These are phyloP conservation scores for Coemansia sp. DNA, from an alignment of 192 early-diverging fungal genomes.

Conservation along the genomic window DNA sequence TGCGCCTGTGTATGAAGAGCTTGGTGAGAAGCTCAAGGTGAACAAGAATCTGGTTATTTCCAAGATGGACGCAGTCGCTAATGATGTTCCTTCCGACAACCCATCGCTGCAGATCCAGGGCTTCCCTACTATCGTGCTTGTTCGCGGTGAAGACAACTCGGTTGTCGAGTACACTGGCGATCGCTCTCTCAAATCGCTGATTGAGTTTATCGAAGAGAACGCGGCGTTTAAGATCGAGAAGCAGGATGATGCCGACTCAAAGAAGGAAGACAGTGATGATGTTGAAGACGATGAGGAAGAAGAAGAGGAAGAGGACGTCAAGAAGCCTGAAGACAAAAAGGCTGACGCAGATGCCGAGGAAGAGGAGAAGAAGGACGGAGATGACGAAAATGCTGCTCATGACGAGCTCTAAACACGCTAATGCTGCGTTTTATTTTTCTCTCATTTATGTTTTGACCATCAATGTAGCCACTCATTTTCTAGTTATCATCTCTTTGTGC, in stretches of 20 bases:
- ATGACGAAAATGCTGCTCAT: constrained; percentile 13
- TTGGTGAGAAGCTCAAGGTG: constrained; percentile 64
- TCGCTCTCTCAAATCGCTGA: constrained; percentile 74
- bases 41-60: constrained; percentile 72
- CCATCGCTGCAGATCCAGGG: constrained; percentile 76
- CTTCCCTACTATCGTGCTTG: constrained; percentile 94
- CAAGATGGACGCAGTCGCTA: constrained; percentile 95
- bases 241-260: constrained; percentile 34
- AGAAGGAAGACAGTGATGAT: constrained; percentile 33
- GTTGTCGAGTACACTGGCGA: constrained; percentile 83
- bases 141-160: constrained; percentile 81
- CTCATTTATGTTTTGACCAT: not conserved
- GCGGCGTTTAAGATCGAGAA: constrained; percentile 59
- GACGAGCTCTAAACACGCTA: constrained; percentile 22
- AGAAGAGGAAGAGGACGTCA: constrained; percentile 25
- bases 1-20: constrained; percentile 75
- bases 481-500: not conserved
- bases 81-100: constrained; percentile 78
- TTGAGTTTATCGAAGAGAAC: constrained; percentile 79
- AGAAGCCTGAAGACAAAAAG: constrained; percentile 32
- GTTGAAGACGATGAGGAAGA: constrained; percentile 28
- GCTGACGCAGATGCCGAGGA: constrained; percentile 13
- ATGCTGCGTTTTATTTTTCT: not conserved
- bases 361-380: constrained; percentile 13
- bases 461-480: not conserved